Evolutionary conservation across 2,329 filamentous ascomycete species (phyloP).

Genomic region (Xylariomycetidae sp.): DNA sequence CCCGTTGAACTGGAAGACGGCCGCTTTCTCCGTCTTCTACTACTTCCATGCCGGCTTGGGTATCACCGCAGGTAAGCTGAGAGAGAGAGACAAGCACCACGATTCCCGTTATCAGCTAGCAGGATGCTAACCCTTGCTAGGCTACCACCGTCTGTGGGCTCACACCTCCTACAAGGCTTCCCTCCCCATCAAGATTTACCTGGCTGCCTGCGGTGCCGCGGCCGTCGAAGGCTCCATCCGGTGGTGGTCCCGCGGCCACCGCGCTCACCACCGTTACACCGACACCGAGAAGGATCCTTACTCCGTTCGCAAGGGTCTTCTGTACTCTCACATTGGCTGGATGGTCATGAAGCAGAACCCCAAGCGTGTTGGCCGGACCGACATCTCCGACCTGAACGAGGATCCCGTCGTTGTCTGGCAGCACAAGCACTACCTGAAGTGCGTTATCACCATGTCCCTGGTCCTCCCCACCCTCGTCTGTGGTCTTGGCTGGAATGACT

Average conservation of each 20-base stretch:
- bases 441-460: constrained; percentile 39
- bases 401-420: constrained; percentile 44
- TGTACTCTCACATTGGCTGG: constrained; percentile 46
- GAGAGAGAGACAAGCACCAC: too few species aligned
- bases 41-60: constrained; percentile 30
- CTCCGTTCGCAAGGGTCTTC: constrained; percentile 43
- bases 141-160: constrained; percentile 34
- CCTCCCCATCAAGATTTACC: constrained; percentile 38
- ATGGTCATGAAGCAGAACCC: constrained; percentile 50
- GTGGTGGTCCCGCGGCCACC: constrained; percentile 44
- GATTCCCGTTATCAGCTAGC: not conserved
- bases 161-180: constrained; percentile 41
- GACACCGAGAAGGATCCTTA: constrained; percentile 48
- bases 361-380: constrained; percentile 43
- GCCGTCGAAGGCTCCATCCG: constrained; percentile 43
- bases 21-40: constrained; percentile 37
- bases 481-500: constrained; percentile 43
- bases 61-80: constrained; percentile 24
- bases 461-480: constrained; percentile 41
- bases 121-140: constrained; percentile 5
- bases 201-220: constrained; percentile 40
- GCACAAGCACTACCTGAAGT: constrained; percentile 42
- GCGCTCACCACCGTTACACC: constrained; percentile 46
- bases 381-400: constrained; percentile 45
- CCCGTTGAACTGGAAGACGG: constrained; percentile 37